Evolutionary conservation across 441 rosid species (phyloP), one percentile per base, ranked within the genome.

Genomic region (Populus hybrid): DNA sequence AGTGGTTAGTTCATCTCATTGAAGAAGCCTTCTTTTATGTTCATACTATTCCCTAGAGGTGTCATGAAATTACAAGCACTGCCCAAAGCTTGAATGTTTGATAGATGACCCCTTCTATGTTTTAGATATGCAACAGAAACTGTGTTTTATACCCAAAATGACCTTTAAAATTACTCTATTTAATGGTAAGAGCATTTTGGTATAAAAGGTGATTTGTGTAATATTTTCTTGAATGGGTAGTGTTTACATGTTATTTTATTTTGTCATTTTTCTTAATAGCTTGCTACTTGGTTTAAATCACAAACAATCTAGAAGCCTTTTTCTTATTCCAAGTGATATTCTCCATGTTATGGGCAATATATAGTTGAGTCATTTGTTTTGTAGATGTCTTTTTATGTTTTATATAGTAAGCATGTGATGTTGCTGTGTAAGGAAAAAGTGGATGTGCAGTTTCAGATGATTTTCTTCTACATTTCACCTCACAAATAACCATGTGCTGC

Each of bases 341-440:
- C 18, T 14, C 5, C 57, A 12, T 46, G 57, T 46, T 14, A 46
- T 46, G 19, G 57, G 18, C 57, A 46, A 46, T 12, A 11, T 14
- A 46, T 46, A 46, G 18, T 64, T 65, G 76, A 74, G 64, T 74
- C 61, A 74, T 65, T 12, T 40, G 23, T 35, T 70, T 24, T 12
- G n/a, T 21, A 11, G 12, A 38, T 40, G 72, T 18, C 57, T 38
- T 46, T 36, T 19, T 21, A 11, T 69, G 50, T 16, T 71, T 38
- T 23, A 4, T 11, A 11, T 71, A 21, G 14, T 28, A 70, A 46
- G 57, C 57, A 46, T 6, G 67, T 9, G 26, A n/a, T 63, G 28
- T 5, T 19, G 10, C 10, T 63, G 67, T 7, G 4, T 21, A 7
- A 10, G 28, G 67, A 24, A 63, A 34, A 46, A 14, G 57, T 46